phyloP scores from a whole-genome alignment of 345 rosid species.

The Populus davidiana region DNA sequence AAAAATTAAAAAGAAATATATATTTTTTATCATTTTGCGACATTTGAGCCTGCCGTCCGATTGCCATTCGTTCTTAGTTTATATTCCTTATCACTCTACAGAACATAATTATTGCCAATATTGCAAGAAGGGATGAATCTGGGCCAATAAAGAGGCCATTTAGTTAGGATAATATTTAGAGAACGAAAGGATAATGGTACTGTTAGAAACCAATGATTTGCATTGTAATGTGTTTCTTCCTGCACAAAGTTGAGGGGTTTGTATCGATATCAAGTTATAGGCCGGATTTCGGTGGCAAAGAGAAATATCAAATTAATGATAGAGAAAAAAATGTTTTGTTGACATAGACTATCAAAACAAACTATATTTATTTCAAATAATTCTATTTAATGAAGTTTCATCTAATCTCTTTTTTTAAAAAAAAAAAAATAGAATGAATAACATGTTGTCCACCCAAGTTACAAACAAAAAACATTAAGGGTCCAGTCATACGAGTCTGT shows the following conservation, averaged over 20 bases:
- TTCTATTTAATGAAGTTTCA: rapidly evolving
- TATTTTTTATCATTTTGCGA: too few species aligned
- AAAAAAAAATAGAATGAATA: too few species aligned
- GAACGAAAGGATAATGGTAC: neutral
- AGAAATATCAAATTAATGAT: too few species aligned
- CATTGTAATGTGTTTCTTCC: neutral
- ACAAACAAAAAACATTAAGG: rapidly evolving
- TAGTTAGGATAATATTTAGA: neutral
- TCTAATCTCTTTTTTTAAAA: too few species aligned
- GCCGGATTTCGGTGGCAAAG: too few species aligned
- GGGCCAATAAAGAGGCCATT: neutral
- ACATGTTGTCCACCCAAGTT: rapidly evolving
- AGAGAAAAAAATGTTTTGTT: too few species aligned
- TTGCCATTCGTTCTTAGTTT: neutral
- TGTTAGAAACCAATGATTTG: neutral
- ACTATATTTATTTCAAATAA: rapidly evolving
- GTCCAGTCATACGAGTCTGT: rapidly evolving
- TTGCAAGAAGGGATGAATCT: neutral
- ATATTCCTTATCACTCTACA: rapidly evolving
- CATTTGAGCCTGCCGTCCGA: rapidly evolving
- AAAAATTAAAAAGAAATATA: too few species aligned
- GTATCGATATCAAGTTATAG: neutral
- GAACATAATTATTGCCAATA: neutral
- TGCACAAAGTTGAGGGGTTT: neutral
- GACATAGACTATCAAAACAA: rapidly evolving